Evolutionary conservation across 352 stramenopile genomes (phyloP).

Genomic region (Globisporangium cystogenes): DNA sequence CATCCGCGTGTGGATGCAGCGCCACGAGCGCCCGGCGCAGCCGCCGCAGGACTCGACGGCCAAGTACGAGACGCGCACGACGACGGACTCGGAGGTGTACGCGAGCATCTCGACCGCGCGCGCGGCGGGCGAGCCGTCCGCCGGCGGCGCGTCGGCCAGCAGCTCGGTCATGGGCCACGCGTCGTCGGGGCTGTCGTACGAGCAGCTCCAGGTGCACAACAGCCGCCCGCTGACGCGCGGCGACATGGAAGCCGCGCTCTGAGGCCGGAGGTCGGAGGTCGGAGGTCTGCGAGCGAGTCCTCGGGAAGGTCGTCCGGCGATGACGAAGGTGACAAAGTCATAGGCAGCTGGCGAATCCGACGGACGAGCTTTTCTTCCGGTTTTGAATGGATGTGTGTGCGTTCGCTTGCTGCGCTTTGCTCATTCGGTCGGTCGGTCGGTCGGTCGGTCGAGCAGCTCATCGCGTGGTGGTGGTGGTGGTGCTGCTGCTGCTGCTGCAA

Average conservation of each 20-base stretch:
- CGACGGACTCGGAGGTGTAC: constrained; percentile 37
- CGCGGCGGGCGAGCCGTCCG: constrained; percentile 7
- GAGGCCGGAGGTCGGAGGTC: neutral
- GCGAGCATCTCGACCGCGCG: constrained; percentile 28
- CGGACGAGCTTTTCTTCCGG: too few species aligned
- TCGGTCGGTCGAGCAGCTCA: too few species aligned
- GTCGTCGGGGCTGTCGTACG: constrained; percentile 13
- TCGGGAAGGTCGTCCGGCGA: too few species aligned
- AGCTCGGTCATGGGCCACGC: neutral
- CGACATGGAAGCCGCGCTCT: constrained; percentile 19
- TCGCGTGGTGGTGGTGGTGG: too few species aligned
- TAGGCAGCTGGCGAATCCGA: too few species aligned
- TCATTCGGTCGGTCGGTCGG: too few species aligned
- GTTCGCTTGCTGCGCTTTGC: too few species aligned
- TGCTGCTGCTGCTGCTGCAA: too few species aligned
- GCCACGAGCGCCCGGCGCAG: constrained; percentile 24
- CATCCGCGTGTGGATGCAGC: constrained; percentile 50
- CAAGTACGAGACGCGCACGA: constrained; percentile 31
- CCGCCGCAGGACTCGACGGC: constrained; percentile 14
- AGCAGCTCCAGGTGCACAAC: constrained; percentile 8
- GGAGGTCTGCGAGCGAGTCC: too few species aligned
- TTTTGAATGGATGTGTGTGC: too few species aligned
- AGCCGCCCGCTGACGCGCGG: constrained; percentile 10
- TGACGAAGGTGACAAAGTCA: too few species aligned
- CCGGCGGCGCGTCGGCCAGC: constrained; percentile 1